Conservation (phyloP, 805 yeast species). For the Saccharomycopsis oosterbeekiorum region DNA sequence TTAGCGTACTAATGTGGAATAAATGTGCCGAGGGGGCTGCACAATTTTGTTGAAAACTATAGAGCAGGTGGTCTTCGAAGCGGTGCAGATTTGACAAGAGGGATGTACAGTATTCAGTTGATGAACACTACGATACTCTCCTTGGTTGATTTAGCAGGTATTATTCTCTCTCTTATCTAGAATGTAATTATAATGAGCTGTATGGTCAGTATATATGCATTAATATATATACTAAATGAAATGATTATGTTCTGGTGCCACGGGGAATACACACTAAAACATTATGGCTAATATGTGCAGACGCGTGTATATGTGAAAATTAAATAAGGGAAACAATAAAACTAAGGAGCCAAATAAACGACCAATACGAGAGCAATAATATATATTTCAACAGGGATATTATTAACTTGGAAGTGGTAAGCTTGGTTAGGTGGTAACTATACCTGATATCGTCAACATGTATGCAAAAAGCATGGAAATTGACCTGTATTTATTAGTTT, state of each 20-base stretch:
- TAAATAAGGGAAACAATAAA: too few species aligned
- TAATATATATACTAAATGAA: background rate
- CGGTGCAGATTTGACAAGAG: background rate
- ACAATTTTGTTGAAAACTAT: background rate
- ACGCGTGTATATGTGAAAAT: background rate
- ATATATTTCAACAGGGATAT: too few species aligned
- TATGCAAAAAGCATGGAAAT: background rate
- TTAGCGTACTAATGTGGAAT: too few species aligned
- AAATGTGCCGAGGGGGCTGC: background rate
- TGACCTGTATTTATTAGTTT: background rate
- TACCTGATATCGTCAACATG: background rate
- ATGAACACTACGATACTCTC: background rate
- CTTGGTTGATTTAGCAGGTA: background rate
- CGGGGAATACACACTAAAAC: background rate
- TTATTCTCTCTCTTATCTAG: background rate
- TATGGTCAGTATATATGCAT: background rate
- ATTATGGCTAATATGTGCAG: background rate
- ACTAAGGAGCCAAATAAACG: too few species aligned
- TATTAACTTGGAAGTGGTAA: too few species aligned
- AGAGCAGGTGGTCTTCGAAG: background rate
- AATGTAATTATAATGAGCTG: background rate
- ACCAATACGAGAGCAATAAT: too few species aligned
- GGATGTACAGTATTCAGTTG: background rate
- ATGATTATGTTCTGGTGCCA: background rate
- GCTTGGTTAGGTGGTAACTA: too few species aligned